Base-by-base conservation (phyloP, 2,329 filamentous ascomycete species). In the Ilyonectria robusta region DNA sequence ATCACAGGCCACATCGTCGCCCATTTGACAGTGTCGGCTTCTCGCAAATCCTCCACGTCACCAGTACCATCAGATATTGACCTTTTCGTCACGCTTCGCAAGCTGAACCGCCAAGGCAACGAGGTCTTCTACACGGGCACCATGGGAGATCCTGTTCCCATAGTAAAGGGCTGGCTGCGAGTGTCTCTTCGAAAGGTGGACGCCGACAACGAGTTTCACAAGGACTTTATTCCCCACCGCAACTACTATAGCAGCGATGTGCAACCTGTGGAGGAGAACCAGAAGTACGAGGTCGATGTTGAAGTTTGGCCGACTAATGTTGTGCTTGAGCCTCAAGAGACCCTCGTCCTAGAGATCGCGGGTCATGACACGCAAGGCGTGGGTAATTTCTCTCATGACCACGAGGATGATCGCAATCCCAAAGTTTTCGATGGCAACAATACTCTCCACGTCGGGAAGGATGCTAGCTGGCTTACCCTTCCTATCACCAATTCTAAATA, bases 1-100 rank as follows among this genome's bases (percentile, higher is more conserved):
- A 82, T 94, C 63, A 93, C 92, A 0, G 91, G 92, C 0, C 89
- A 93, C 72, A 81, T 92, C 19, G 83, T 88, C 0, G 90, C 89
- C 0, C 90, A 89, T 69, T 81, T 94, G 3, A 88, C 89, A 64
- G 87, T 92, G 0, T 92, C 90, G 0, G 79, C 91, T 3, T 89
- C 86, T 0, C 79, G 90, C 70, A 88, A 82, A 26, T 26, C 11
- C 11, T 77, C 87, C 21, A 21, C 0, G 73, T 9, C 23, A 23
- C 29, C n/a, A n/a, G 42, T 29, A 5, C 56, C 56, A 68, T 0
- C 70, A 71, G 1, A 92, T 61, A 90, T 92, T 31, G 89, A 92
- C 70, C 76, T 92, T 2, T 92, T 92, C 73, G 74, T 91, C 13
- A 91, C 89, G 0, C 80, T 92, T 4, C 85, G 89, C 7, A 85